These are phyloP conservation scores for Lotmaria passim DNA, from an alignment of 208 protist species.

Conservation along the genomic window DNA sequence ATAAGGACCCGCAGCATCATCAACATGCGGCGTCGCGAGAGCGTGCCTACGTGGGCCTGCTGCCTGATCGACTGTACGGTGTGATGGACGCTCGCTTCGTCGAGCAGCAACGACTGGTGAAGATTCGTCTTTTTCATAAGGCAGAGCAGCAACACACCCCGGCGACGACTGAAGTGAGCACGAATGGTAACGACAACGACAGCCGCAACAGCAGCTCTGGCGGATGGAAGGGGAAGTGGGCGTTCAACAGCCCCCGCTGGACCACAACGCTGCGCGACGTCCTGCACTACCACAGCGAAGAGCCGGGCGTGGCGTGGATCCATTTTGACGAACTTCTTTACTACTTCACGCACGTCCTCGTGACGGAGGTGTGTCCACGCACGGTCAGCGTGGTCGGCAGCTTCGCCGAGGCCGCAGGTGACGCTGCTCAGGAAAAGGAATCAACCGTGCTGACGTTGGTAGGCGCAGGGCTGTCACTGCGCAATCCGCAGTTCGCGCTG, in stretches of 20 bases:
- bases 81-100: slow-evolving; percentile 79
- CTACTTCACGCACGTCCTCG: slow-evolving; percentile 85
- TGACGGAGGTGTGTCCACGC: slow-evolving; percentile 44
- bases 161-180: too few relatives aligned
- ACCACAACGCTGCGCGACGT: slow-evolving; percentile 49
- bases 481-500: slow-evolving; percentile 63
- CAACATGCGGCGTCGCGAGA: slow-evolving; percentile 47
- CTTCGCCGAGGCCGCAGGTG: slow-evolving; percentile 34
- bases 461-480: slow-evolving; percentile 20
- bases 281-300: slow-evolving; percentile 16
- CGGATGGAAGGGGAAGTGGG: slow-evolving; percentile 76
- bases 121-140: slow-evolving; percentile 67
- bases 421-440: slow-evolving; percentile 26
- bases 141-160: too few relatives aligned
- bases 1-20: too few relatives aligned
- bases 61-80: slow-evolving; percentile 80
- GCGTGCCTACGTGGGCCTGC: slow-evolving; percentile 54
- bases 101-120: slow-evolving; percentile 75
- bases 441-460: too few relatives aligned
- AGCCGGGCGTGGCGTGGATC: slow-evolving; percentile 69
- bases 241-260: slow-evolving; percentile 41
- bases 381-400: slow-evolving; percentile 30
- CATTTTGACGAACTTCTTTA: slow-evolving; percentile 83
- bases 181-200: slow-evolving; percentile 20
- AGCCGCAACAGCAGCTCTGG: slow-evolving; percentile 19